Percentiles rank a stretch among this genome's conserved stretches.
Evolutionary conservation across 352 stramenopile genomes (phyloP).

Genomic region (Phytophthora sp.): DNA sequence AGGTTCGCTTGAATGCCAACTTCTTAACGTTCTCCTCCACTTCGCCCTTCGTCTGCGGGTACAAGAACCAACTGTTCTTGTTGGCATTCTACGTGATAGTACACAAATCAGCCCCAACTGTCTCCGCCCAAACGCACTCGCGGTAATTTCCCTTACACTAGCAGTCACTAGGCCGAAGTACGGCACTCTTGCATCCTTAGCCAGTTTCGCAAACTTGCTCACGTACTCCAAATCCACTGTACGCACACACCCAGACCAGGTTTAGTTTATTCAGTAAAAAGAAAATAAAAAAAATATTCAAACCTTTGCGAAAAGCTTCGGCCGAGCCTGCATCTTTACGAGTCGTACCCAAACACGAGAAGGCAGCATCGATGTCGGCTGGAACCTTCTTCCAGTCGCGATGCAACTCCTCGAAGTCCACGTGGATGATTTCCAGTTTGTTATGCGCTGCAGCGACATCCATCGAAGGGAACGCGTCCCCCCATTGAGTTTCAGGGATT

Average conservation of each 20-base stretch:
- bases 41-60: slow-evolving; percentile 74
- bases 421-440: slow-evolving; percentile 59
- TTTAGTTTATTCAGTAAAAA: too few species aligned
- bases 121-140: background rate
- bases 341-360: slow-evolving; percentile 76
- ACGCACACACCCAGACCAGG: background rate
- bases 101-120: background rate
- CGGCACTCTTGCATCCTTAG: slow-evolving; percentile 46
- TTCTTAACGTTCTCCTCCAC: slow-evolving; percentile 62
- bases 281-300: background rate
- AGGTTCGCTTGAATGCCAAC: slow-evolving; percentile 58
- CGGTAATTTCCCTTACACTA: slow-evolving; percentile 36
- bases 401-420: slow-evolving; percentile 64
- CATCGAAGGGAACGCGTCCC: slow-evolving; percentile 49
- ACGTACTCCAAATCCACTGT: slow-evolving; percentile 75
- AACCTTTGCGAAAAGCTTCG: slow-evolving; percentile 69
- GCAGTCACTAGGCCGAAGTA: slow-evolving; percentile 73
- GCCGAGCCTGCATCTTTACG: slow-evolving; percentile 66
- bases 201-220: slow-evolving; percentile 52
- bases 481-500: slow-evolving; percentile 52
- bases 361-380: slow-evolving; percentile 53
- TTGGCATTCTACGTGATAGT: slow-evolving; percentile 44
- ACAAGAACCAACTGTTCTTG: slow-evolving; percentile 81
- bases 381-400: slow-evolving; percentile 39
- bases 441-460: slow-evolving; percentile 41